Percentiles rank a stretch among this genome's conserved stretches.
Conservation (phyloP, 345 rosid species). For the Pugionium cornutum region DNA sequence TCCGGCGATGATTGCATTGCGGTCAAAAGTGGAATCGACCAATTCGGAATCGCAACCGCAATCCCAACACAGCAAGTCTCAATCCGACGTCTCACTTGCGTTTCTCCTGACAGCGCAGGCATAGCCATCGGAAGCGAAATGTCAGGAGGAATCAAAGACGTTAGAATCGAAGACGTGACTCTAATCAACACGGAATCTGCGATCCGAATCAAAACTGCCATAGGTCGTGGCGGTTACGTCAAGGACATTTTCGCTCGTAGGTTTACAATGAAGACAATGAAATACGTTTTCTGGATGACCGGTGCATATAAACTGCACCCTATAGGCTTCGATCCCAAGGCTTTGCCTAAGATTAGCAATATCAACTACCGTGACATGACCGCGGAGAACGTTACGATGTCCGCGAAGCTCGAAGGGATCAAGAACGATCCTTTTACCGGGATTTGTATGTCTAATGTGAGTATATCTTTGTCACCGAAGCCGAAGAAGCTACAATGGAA, state of each 20-base stretch:
- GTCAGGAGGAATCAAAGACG: constrained; percentile 24
- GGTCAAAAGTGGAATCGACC: constrained; percentile 74
- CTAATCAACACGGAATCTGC: constrained; percentile 50
- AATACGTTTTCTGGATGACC: constrained; percentile 54
- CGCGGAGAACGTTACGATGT: constrained; percentile 56
- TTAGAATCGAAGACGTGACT: too few species aligned
- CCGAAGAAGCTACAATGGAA: constrained; percentile 59
- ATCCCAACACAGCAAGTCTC: constrained; percentile 52
- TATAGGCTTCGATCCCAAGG: constrained; percentile 53
- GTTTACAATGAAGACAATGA: constrained; percentile 38
- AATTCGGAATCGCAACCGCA: constrained; percentile 51
- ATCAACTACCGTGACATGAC: constrained; percentile 58
- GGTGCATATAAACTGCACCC: constrained; percentile 64
- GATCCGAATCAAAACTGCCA: constrained; percentile 54
- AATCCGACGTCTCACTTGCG: constrained; percentile 58
- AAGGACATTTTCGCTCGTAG: constrained; percentile 58
- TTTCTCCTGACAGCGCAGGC: constrained; percentile 69
- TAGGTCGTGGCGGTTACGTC: constrained; percentile 31
- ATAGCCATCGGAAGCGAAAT: constrained; percentile 81
- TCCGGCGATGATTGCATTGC: constrained; percentile 82
- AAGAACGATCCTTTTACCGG: constrained; percentile 46
- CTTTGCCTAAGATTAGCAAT: constrained; percentile 48
- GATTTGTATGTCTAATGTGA: constrained; percentile 65
- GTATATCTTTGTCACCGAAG: constrained; percentile 43
- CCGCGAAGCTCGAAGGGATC: constrained; percentile 58